Conservation (phyloP, 148 eudicot genomes). For the Bassia scoparia region DNA sequence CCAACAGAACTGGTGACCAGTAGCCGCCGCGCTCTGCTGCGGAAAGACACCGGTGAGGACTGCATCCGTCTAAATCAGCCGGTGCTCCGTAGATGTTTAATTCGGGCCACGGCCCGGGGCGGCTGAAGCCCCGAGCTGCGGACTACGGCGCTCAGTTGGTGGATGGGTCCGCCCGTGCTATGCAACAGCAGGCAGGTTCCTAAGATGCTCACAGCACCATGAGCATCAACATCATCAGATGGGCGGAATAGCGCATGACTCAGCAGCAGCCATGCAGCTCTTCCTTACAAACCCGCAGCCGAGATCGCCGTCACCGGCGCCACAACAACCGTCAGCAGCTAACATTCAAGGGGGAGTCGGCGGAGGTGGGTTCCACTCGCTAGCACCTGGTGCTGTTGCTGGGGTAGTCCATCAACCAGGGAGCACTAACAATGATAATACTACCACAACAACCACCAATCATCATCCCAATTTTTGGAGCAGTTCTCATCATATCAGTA, state of each 20-base stretch:
- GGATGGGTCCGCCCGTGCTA: constrained; percentile 20
- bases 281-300: constrained; percentile 61
- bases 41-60: not conserved
- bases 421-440: not conserved
- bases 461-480: constrained; percentile 34
- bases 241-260: constrained; percentile 38
- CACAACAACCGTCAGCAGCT: constrained; percentile 20
- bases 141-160: constrained; percentile 25
- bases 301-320: constrained; percentile 35
- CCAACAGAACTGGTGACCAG: constrained; percentile 17
- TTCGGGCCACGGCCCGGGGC: constrained; percentile 20
- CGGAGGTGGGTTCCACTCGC: constrained; percentile 9
- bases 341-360: not conserved
- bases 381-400: not conserved
- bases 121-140: constrained; percentile 25
- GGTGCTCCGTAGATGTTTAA: constrained; percentile 48
- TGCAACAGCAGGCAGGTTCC: not conserved
- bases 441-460: not conserved
- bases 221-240: constrained; percentile 34
- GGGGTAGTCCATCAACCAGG: not conserved
- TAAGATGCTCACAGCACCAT: constrained; percentile 8
- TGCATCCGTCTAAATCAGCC: constrained; percentile 26
- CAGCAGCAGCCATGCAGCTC: constrained; percentile 85
- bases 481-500: constrained; percentile 13
- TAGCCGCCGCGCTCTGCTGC: not conserved